These are phyloP conservation scores for Theobroma cacao DNA, from an alignment of 345 rosid genomes.

Conservation along the genomic window DNA sequence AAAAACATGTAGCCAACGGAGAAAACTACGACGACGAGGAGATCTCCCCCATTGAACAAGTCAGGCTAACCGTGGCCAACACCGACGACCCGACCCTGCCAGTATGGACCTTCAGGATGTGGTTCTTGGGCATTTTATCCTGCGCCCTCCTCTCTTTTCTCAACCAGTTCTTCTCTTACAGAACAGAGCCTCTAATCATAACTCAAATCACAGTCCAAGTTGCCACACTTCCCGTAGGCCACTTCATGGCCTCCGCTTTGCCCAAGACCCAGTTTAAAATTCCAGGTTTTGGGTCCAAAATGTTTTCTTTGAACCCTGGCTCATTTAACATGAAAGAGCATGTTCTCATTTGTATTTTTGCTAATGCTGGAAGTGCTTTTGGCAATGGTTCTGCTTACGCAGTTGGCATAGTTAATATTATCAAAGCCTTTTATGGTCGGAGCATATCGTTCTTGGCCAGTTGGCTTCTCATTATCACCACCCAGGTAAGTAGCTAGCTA, in stretches of 20 bases:
- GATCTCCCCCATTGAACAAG: slow-evolving; percentile 73
- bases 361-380: slow-evolving; percentile 86
- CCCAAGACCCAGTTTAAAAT: slow-evolving; percentile 56
- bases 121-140: slow-evolving; percentile 68
- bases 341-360: slow-evolving; percentile 75
- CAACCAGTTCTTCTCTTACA: slow-evolving; percentile 79
- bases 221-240: slow-evolving; percentile 74
- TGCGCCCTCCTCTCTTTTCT: slow-evolving; percentile 74
- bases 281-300: slow-evolving; percentile 52
- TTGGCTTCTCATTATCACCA: slow-evolving; percentile 86
- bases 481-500: slow-evolving; percentile 45
- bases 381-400: slow-evolving; percentile 70
- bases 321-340: slow-evolving; percentile 88
- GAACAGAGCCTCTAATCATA: slow-evolving; percentile 75
- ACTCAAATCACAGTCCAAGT: slow-evolving; percentile 84
- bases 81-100: slow-evolving; percentile 76
- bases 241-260: slow-evolving; percentile 58
- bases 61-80: slow-evolving; percentile 71
- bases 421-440: slow-evolving; percentile 64
- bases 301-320: slow-evolving; percentile 73
- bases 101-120: slow-evolving; percentile 90
- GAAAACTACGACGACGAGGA: slow-evolving; percentile 38
- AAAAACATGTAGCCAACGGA: slow-evolving; percentile 2
- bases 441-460: slow-evolving; percentile 65
- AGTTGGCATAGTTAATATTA: slow-evolving; percentile 65